phyloP scores from a whole-genome alignment of 805 yeast species.

The Wickerhamomyces pijperi region DNA sequence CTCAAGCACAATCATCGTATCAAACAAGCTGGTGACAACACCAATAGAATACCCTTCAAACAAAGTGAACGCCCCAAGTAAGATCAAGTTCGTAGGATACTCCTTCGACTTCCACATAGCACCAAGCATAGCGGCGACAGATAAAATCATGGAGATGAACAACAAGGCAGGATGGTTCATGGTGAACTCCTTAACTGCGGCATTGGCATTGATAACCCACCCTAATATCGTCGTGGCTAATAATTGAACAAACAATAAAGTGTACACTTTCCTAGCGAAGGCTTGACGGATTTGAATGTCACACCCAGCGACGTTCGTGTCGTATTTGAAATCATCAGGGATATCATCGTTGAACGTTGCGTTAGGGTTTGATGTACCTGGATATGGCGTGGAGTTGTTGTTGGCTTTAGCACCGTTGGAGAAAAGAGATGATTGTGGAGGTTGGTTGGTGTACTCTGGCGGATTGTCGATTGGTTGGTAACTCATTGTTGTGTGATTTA shows the following conservation, averaged over 20 bases:
- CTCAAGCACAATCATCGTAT: slow-evolving; percentile 52
- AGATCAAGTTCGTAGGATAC: slow-evolving; percentile 55
- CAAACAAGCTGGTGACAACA: slow-evolving; percentile 48
- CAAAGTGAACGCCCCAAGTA: slow-evolving; percentile 57
- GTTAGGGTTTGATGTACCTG: not conserved
- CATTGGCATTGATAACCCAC: slow-evolving; percentile 32
- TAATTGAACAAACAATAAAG: slow-evolving; percentile 56
- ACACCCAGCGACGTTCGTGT: slow-evolving; percentile 68
- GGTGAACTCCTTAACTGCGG: slow-evolving; percentile 41
- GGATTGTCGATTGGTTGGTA: slow-evolving; percentile 17
- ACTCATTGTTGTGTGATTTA: slow-evolving; percentile 11
- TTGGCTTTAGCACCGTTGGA: not conserved
- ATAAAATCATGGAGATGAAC: slow-evolving; percentile 42
- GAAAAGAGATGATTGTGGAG: not conserved
- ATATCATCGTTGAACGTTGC: slow-evolving; percentile 13
- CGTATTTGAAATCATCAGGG: slow-evolving; percentile 76
- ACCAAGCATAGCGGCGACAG: slow-evolving; percentile 55
- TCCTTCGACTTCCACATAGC: slow-evolving; percentile 51
- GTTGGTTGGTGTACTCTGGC: slow-evolving; percentile 16
- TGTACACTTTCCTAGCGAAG: slow-evolving; percentile 71
- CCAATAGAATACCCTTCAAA: slow-evolving; percentile 70
- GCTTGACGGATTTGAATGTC: slow-evolving; percentile 64
- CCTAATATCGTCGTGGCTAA: slow-evolving; percentile 51
- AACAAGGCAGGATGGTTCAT: slow-evolving; percentile 47
- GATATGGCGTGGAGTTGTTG: not conserved